Evolutionary conservation across 768 basidiomycete species (phyloP).

Genomic region (Calocybe gangraenosa): DNA sequence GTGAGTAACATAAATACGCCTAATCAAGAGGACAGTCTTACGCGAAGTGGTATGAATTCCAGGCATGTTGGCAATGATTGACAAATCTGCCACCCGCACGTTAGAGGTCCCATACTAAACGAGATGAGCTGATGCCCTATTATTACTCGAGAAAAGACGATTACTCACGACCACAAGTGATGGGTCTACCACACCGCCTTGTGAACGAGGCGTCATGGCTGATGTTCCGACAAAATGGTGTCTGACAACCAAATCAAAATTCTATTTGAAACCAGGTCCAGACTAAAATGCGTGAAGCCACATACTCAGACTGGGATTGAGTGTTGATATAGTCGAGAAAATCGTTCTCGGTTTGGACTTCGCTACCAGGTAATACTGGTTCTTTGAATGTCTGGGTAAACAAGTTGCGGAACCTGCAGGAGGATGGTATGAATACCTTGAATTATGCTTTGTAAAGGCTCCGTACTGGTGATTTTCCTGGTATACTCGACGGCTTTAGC

Average conservation of each 20-base stretch:
- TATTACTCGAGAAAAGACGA: not conserved
- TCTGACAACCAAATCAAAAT: slow-evolving; percentile 1
- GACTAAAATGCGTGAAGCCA: not conserved
- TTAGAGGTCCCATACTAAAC: slow-evolving; percentile 13
- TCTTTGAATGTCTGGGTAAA: slow-evolving; percentile 1
- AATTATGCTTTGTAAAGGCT: slow-evolving; percentile 10
- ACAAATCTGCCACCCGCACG: slow-evolving; percentile 12
- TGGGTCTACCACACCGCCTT: slow-evolving; percentile 14
- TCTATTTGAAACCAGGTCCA: not conserved
- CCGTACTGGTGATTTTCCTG: slow-evolving; percentile 7
- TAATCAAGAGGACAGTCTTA: not conserved
- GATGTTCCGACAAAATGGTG: slow-evolving; percentile 16
- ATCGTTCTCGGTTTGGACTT: slow-evolving; percentile 11
- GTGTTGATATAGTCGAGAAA: slow-evolving; percentile 9
- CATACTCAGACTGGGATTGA: slow-evolving; percentile 13
- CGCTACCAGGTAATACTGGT: slow-evolving; percentile 6
- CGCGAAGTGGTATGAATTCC: slow-evolving; percentile 15
- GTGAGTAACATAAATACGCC: not conserved
- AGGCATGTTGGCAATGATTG: slow-evolving; percentile 10
- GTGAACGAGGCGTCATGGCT: slow-evolving; percentile 13
- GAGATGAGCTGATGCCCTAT: not conserved
- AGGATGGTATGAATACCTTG: slow-evolving; percentile 5
- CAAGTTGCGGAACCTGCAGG: not conserved
- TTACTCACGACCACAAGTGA: slow-evolving; percentile 6
- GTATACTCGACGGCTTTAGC: slow-evolving; percentile 16